These are phyloP conservation scores for Diaporthe nobilis DNA, from an alignment of 2,329 filamentous ascomycete genomes.

Conservation along the genomic window DNA sequence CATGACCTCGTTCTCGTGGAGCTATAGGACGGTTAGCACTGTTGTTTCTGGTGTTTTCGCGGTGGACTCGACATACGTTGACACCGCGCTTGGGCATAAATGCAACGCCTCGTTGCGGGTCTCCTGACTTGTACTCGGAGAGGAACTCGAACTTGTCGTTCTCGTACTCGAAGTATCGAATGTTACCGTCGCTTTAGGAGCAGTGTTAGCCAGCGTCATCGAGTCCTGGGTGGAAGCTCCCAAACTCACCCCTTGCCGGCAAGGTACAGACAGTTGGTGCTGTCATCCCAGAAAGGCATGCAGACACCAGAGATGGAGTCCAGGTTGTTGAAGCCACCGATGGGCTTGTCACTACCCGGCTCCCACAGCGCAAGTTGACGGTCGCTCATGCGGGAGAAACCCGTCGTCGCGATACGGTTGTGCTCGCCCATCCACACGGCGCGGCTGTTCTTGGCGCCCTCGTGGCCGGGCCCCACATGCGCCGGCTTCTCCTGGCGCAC, in stretches of 20 bases:
- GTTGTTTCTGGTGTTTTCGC: too few relatives aligned
- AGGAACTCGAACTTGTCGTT: conserved; percentile 99
- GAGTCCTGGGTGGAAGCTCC: conserved; percentile 36
- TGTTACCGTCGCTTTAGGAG: conserved; percentile 86
- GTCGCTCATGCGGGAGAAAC: conserved; percentile 99
- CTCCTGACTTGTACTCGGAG: conserved; percentile 96
- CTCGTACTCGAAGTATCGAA: conserved; percentile 98
- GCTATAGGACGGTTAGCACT: conserved; percentile 57
- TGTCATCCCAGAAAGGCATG: conserved; percentile 99
- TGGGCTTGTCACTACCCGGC: conserved; percentile 85
- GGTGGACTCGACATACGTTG: conserved; percentile 70
- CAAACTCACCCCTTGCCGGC: conserved; percentile 92
- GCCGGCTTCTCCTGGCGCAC: conserved; percentile 91
- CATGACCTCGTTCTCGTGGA: conserved; percentile 97
- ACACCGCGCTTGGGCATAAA: conserved; percentile 96
- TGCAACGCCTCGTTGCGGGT: conserved; percentile 93
- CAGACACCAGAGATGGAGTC: conserved; percentile 98
- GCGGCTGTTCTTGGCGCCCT: conserved; percentile 96
- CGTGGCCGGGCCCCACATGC: conserved; percentile 87
- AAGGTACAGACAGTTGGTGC: conserved; percentile 94
- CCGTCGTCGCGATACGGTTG: conserved; percentile 94
- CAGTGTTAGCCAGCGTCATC: conserved; percentile 44
- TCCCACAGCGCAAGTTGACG: conserved; percentile 97
- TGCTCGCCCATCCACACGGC: conserved; percentile 98
- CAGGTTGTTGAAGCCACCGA: conserved; percentile 90